Evolutionary conservation across 306 rosid species (phyloP).

Genomic region (Astragalus membranaceus): DNA sequence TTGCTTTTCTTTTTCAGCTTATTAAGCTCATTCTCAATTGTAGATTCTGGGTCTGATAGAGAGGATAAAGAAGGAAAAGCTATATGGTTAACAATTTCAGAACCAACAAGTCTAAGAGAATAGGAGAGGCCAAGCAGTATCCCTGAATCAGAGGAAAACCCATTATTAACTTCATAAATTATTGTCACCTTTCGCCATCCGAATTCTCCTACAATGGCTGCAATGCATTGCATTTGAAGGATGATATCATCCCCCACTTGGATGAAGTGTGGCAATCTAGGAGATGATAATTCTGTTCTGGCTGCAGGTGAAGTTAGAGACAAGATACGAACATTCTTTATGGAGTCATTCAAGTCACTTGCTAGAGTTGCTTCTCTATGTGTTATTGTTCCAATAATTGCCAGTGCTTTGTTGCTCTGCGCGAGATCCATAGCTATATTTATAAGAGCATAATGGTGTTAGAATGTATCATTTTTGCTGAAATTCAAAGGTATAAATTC

Average conservation of each 20-base stretch:
- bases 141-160: slow-evolving; percentile 13
- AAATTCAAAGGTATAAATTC: too few relatives aligned
- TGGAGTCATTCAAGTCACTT: slow-evolving; percentile 7
- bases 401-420: slow-evolving; percentile 24
- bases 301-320: slow-evolving; percentile 36
- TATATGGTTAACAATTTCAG: slow-evolving; percentile 33
- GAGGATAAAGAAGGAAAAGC: slow-evolving; percentile 36
- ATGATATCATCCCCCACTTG: slow-evolving; percentile 40
- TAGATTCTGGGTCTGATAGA: slow-evolving; percentile 18
- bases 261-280: slow-evolving; percentile 21
- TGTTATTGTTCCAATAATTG: slow-evolving; percentile 41
- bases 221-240: slow-evolving; percentile 39
- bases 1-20: slow-evolving; percentile 32
- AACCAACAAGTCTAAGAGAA: slow-evolving; percentile 35
- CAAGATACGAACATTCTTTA: slow-evolving; percentile 29
- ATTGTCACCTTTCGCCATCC: slow-evolving; percentile 46
- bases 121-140: slow-evolving; percentile 31
- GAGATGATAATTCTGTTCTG: slow-evolving; percentile 1
- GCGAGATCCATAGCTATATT: slow-evolving; percentile 32
- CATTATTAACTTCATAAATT: slow-evolving; percentile 29
- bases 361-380: slow-evolving; percentile 35
- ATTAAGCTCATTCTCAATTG: slow-evolving; percentile 33
- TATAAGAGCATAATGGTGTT: background rate
- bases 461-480: background rate
- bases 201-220: slow-evolving; percentile 43